These are phyloP conservation scores for Lichtheimia corymbifera DNA, from an alignment of 371 early-diverging fungal species.

Conservation along the genomic window DNA sequence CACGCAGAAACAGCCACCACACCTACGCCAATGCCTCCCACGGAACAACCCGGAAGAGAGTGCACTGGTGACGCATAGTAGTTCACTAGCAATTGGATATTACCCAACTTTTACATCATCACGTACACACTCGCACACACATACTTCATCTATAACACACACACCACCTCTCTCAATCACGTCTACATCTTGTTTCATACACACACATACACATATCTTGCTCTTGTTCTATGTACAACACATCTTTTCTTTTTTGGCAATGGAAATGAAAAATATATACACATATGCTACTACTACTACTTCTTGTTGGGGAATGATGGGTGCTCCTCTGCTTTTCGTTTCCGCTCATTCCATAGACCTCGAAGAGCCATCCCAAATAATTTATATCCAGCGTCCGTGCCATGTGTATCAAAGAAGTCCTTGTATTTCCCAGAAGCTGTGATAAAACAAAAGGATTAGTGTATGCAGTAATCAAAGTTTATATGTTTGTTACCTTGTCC, in stretches of 20 bases:
- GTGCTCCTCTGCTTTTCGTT: background rate
- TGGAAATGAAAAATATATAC: background rate
- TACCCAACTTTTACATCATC: slow-evolving; percentile 1
- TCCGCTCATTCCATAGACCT: background rate
- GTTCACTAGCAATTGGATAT: background rate
- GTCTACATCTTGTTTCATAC: background rate
- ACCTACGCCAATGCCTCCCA: slow-evolving; percentile 40
- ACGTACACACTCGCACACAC: background rate
- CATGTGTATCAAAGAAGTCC: background rate
- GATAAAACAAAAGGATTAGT: background rate
- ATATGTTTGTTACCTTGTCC: background rate
- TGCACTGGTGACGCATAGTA: background rate
- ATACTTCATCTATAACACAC: background rate
- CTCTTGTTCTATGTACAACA: slow-evolving; percentile 1
- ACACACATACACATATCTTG: background rate
- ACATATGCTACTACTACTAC: background rate
- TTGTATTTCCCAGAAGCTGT: background rate
- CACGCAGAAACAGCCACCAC: slow-evolving; percentile 48
- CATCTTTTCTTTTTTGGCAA: background rate
- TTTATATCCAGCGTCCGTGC: background rate
- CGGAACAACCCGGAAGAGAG: slow-evolving; percentile 30
- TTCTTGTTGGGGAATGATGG: background rate
- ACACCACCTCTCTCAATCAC: background rate
- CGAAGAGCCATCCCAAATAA: background rate
- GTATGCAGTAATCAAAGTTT: background rate